Conservation (phyloP, 2,329 filamentous ascomycete genomes). For the Byssochlamys sp. region DNA sequence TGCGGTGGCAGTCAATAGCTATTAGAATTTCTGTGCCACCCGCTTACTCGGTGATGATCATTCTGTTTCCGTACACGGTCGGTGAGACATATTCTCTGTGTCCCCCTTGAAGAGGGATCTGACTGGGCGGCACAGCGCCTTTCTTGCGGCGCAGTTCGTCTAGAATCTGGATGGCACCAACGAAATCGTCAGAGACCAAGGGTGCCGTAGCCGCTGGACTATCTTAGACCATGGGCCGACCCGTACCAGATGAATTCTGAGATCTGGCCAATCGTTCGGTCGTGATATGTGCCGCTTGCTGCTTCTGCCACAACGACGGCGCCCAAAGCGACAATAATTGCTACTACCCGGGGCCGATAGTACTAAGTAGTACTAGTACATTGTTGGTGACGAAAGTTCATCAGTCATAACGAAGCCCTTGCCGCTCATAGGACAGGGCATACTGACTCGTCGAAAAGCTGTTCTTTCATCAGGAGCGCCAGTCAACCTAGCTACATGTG, state of each 20-base stretch:
- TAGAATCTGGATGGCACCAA: not conserved
- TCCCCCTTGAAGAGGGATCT: not conserved
- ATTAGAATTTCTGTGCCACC: not conserved
- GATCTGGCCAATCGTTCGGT: not conserved
- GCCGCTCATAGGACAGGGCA: not conserved
- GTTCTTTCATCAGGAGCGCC: not conserved
- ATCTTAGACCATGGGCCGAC: not conserved
- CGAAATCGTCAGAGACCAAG: not conserved
- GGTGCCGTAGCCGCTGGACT: not conserved
- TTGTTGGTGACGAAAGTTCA: not conserved
- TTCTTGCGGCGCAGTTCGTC: not conserved
- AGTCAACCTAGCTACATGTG: not conserved
- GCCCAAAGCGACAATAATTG: not conserved
- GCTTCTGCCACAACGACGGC: not conserved
- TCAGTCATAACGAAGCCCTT: not conserved
- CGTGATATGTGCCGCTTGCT: not conserved
- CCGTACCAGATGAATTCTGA: not conserved
- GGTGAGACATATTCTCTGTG: not conserved
- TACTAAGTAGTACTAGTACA: not conserved
- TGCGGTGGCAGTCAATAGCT: no score
- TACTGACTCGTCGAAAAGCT: not conserved
- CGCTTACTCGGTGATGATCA: not conserved
- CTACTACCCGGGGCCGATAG: not conserved
- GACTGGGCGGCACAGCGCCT: not conserved
- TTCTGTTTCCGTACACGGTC: not conserved